phyloP scores from a whole-genome alignment of 352 stramenopile genomes.

The Pythium biforme region DNA sequence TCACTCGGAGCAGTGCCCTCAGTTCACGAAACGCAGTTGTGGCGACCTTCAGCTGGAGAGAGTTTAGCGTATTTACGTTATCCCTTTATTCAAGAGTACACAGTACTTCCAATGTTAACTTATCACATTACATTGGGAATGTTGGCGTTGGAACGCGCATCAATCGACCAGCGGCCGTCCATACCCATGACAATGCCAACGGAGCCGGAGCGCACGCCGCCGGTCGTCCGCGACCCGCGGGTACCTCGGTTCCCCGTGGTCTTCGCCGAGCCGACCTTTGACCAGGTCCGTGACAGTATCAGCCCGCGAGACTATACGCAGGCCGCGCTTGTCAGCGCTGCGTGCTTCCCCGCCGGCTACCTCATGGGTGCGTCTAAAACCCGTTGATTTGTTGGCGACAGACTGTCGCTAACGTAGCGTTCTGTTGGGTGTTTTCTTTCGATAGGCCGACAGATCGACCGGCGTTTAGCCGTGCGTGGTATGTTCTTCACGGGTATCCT shows the following conservation, averaged over 20 bases:
- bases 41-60: not conserved
- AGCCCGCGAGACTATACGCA: conserved; percentile 45
- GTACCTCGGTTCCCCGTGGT: conserved; percentile 70
- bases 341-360: conserved; percentile 71
- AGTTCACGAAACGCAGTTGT: not conserved
- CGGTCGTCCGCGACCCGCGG: conserved; percentile 56
- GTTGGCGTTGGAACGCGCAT: conserved; percentile 3
- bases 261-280: conserved; percentile 51
- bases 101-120: not conserved
- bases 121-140: conserved; percentile 11
- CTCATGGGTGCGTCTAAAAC: conserved; percentile 46
- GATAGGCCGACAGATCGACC: conserved; percentile 59
- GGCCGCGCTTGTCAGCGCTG: conserved; percentile 38
- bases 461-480: conserved; percentile 52
- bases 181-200: conserved; percentile 17
- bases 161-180: not conserved
- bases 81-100: not conserved
- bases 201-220: conserved; percentile 33
- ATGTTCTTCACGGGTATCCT: conserved; percentile 79
- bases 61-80: conserved; percentile 9
- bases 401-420: not conserved
- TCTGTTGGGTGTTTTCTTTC: not conserved
- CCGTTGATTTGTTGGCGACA: not conserved
- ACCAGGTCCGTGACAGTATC: conserved; percentile 63
- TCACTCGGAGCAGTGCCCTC: too few species aligned